A percentile compares a stretch with the other conserved stretches of the same genome.
These are phyloP conservation scores for Candida golubevii DNA, from an alignment of 805 yeast species.

Conservation along the genomic window DNA sequence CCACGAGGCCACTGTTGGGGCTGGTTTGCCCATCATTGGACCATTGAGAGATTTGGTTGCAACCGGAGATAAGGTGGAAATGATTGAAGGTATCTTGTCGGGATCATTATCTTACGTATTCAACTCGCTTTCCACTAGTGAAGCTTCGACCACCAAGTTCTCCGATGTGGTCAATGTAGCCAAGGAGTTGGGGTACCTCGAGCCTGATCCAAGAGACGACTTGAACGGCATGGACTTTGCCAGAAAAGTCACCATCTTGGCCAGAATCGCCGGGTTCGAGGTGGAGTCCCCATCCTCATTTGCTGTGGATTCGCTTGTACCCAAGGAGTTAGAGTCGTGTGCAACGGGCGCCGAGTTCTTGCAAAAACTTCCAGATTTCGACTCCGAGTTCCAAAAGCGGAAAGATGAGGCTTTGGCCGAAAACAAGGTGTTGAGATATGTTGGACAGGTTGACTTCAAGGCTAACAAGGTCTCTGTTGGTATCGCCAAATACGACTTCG, in stretches of 20 bases:
- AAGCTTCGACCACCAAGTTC: constrained; percentile 59
- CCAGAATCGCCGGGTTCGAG: constrained; percentile 83
- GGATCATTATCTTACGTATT: constrained; percentile 95
- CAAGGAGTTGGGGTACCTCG: constrained; percentile 90
- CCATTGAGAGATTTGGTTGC: constrained; percentile 82
- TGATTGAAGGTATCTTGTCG: constrained; percentile 93
- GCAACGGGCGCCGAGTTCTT: constrained; percentile 74
- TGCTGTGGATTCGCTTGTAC: constrained; percentile 92
- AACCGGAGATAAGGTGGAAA: constrained; percentile 90
- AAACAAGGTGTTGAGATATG: constrained; percentile 86
- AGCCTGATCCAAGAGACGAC: constrained; percentile 99
- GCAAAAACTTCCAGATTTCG: constrained; percentile 77
- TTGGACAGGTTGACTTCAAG: constrained; percentile 82
- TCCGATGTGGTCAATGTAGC: constrained; percentile 89
- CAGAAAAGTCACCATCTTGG: constrained; percentile 93
- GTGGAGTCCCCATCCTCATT: constrained; percentile 87
- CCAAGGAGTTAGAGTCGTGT: constrained; percentile 73
- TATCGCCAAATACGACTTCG: constrained; percentile 76
- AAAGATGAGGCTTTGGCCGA: constrained; percentile 79
- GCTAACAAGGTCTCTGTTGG: constrained; percentile 75
- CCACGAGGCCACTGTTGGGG: constrained; percentile 99
- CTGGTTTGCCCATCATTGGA: constrained; percentile 91
- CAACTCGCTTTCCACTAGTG: constrained; percentile 80
- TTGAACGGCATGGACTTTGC: constrained; percentile 98
- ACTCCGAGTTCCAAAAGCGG: constrained; percentile 68